A percentile compares a stretch with the other conserved stretches of the same genome.
phyloP scores from a whole-genome alignment of 352 stramenopile genomes.

The Phytophthora sansomeana region DNA sequence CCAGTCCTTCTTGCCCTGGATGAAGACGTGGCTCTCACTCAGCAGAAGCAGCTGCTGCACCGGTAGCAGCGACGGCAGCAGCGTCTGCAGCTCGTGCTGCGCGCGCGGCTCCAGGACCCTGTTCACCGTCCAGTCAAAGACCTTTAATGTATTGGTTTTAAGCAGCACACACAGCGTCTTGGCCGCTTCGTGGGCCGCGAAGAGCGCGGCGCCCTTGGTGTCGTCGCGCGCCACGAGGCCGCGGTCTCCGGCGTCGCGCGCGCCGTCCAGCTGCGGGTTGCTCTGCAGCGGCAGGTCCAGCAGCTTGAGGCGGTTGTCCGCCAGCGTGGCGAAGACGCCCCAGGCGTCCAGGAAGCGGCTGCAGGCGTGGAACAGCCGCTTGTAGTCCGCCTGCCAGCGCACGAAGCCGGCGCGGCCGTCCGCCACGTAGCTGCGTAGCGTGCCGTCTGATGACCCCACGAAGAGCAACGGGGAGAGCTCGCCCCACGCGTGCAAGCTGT shows the following conservation, averaged over 20 bases:
- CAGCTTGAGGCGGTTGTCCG: constrained; percentile 66
- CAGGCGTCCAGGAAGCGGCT: constrained; percentile 71
- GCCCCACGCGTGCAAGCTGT: constrained; percentile 44
- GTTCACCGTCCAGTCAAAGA: constrained; percentile 81
- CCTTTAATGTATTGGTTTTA: constrained; percentile 70
- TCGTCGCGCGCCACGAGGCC: constrained; percentile 60
- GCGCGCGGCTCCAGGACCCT: constrained; percentile 55
- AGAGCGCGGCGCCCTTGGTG: constrained; percentile 62
- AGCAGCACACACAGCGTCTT: constrained; percentile 61
- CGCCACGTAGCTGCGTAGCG: constrained; percentile 68
- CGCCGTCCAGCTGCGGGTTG: constrained; percentile 51
- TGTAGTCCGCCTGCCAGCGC: constrained; percentile 65
- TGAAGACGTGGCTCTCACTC: constrained; percentile 70
- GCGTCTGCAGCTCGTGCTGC: constrained; percentile 61
- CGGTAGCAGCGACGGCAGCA: constrained; percentile 37
- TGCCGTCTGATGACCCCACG: constrained; percentile 61
- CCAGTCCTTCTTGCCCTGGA: constrained; percentile 75
- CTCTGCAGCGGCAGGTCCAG: constrained; percentile 68
- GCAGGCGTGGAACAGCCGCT: constrained; percentile 64
- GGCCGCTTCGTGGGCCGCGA: constrained; percentile 63
- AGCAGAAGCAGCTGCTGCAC: constrained; percentile 69
- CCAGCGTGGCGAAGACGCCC: constrained; percentile 69
- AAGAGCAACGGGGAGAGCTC: constrained; percentile 63
- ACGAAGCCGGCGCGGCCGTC: constrained; percentile 37
- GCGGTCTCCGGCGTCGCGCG: constrained; percentile 13